These are phyloP conservation scores for Skeletonema costatum DNA, from an alignment of 108 stramenopile species.

Conservation along the genomic window DNA sequence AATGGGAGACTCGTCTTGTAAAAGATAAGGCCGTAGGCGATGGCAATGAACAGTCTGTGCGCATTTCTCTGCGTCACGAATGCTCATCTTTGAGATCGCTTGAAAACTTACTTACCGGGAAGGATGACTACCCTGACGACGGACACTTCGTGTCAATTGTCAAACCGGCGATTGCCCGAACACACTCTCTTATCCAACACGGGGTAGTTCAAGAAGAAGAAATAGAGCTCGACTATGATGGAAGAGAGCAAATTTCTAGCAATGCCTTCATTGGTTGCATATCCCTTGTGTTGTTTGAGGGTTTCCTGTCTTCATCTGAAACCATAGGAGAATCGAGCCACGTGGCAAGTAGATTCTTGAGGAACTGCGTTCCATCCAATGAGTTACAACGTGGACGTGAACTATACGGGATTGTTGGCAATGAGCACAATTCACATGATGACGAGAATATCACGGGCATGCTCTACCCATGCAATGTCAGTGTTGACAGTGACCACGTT, in stretches of 20 bases:
- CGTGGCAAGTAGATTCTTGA: background rate
- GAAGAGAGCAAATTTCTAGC: background rate
- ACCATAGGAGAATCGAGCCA: background rate
- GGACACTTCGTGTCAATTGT: background rate
- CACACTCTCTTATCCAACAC: background rate
- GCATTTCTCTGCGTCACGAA: background rate
- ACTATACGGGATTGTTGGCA: background rate
- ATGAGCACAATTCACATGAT: background rate
- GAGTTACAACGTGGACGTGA: background rate
- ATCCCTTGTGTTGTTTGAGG: background rate
- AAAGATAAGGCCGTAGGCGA: background rate
- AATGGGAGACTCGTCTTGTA: background rate
- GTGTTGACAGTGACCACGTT: background rate
- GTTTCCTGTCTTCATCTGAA: background rate
- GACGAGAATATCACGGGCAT: background rate
- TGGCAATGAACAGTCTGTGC: background rate
- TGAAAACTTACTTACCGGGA: background rate
- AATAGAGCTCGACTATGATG: background rate
- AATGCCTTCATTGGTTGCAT: background rate
- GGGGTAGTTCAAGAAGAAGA: background rate
- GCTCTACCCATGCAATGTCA: background rate
- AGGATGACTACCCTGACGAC: background rate
- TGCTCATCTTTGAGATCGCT: background rate
- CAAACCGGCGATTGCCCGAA: background rate
- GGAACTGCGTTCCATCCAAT: background rate